Conservation (phyloP, 805 yeast genomes). For the Schwanniomyces sp. region DNA sequence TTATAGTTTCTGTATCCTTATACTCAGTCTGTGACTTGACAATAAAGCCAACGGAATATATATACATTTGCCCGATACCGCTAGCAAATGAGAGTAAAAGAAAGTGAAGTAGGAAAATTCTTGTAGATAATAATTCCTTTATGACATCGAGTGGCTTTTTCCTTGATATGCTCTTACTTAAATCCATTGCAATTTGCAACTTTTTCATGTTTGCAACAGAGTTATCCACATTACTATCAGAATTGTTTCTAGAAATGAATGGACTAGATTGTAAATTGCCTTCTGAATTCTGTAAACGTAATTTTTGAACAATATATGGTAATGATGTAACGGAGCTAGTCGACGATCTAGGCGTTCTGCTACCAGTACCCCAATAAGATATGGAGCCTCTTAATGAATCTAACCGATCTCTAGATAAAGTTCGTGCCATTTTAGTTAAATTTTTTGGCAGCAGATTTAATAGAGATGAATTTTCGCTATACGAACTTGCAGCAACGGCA, state of each 20-base stretch:
- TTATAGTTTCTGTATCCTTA: constrained; percentile 1
- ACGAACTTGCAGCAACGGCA: not conserved
- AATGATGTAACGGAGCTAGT: constrained; percentile 12
- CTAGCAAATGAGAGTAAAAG: constrained; percentile 55
- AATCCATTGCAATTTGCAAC: not conserved
- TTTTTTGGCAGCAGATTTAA: not conserved
- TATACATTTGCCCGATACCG: constrained; percentile 71
- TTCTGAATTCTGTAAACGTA: constrained; percentile 2
- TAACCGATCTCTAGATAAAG: constrained; percentile 4
- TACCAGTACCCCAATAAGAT: constrained; percentile 42
- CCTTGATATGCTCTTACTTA: not conserved
- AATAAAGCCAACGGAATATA: constrained; percentile 73
- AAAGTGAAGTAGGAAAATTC: constrained; percentile 50
- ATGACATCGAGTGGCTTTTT: constrained; percentile 17
- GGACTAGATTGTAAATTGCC: constrained; percentile 5
- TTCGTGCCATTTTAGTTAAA: not conserved
- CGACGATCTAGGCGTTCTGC: constrained; percentile 24
- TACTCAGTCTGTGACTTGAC: constrained; percentile 44
- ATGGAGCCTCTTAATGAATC: constrained; percentile 32
- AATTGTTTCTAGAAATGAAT: constrained; percentile 3
- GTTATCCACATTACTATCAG: not conserved
- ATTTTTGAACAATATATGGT: constrained; percentile 5
- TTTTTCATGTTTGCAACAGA: not conserved
- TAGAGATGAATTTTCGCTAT: not conserved
- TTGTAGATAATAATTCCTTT: constrained; percentile 19